A percentile compares a stretch with the other conserved stretches of the same genome.
These are phyloP conservation scores for Talaromyces adpressus DNA, from an alignment of 495 filamentous ascomycete species.

Conservation along the genomic window DNA sequence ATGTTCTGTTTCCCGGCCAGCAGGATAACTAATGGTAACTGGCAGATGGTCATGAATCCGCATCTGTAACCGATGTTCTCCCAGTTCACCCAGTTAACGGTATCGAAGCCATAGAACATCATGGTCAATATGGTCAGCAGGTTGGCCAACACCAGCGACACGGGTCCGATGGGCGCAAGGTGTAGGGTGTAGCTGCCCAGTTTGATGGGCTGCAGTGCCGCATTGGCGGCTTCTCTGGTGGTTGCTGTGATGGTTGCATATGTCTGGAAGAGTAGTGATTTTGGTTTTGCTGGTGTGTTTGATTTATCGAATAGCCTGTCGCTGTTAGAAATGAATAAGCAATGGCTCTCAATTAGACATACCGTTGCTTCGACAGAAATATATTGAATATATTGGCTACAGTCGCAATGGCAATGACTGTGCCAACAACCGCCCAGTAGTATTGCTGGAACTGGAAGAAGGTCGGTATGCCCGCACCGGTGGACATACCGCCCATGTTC, in stretches of 20 bases:
- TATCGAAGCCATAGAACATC: constrained; percentile 36
- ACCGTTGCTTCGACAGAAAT: constrained; percentile 43
- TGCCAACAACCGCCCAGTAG: constrained; percentile 57
- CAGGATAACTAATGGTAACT: constrained; percentile 75
- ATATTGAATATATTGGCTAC: constrained; percentile 42
- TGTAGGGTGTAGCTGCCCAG: constrained; percentile 37
- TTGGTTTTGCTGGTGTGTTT: constrained; percentile 57
- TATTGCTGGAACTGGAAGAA: constrained; percentile 42
- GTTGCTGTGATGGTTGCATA: constrained; percentile 67
- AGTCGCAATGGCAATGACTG: constrained; percentile 44
- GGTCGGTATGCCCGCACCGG: constrained; percentile 38
- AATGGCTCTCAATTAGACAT: background rate
- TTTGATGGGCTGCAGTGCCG: constrained; percentile 47
- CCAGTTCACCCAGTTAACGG: constrained; percentile 39
- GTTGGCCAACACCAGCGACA: constrained; percentile 31
- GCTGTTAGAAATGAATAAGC: background rate
- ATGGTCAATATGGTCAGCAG: constrained; percentile 32
- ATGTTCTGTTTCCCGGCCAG: constrained; percentile 75
- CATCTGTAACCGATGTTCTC: constrained; percentile 71
- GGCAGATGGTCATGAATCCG: constrained; percentile 70
- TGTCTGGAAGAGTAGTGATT: constrained; percentile 40
- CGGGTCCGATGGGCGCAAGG: constrained; percentile 35
- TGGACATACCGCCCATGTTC: constrained; percentile 38
- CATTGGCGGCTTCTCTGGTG: constrained; percentile 58
- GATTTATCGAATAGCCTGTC: constrained; percentile 22